Conservation (phyloP, 495 filamentous ascomycete species). For the Cryomyces minteri region DNA sequence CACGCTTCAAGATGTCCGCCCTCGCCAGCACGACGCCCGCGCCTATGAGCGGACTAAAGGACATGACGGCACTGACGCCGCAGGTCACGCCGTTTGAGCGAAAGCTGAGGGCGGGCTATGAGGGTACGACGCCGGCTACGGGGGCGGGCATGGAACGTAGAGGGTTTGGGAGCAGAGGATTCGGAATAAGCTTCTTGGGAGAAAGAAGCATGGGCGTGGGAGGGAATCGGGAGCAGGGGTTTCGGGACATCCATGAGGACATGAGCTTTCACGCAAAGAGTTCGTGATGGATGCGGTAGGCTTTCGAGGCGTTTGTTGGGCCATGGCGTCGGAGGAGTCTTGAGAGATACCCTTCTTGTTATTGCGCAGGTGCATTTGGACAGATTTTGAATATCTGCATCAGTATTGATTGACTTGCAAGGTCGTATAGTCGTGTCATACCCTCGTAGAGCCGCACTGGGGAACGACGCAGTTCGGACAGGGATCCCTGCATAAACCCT, state of each 20-base stretch:
- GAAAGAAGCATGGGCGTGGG: conserved; percentile 1
- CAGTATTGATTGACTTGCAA: not conserved
- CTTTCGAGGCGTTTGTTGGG: not conserved
- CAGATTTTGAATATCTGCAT: not conserved
- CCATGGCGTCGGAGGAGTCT: not conserved
- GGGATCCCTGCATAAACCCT: too few relatives aligned
- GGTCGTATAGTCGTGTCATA: too few relatives aligned
- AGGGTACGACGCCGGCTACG: not conserved
- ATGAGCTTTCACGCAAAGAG: not conserved
- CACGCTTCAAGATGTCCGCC: not conserved
- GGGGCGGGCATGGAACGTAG: not conserved
- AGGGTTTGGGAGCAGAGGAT: not conserved
- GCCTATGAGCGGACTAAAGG: not conserved
- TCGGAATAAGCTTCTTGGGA: not conserved
- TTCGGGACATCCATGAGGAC: conserved; percentile 4
- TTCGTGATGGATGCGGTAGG: not conserved
- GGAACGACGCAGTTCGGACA: too few relatives aligned
- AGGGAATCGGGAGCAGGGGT: not conserved
- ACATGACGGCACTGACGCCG: not conserved
- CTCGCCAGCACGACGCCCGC: not conserved
- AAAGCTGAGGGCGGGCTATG: conserved; percentile 13
- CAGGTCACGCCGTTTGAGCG: conserved; percentile 18
- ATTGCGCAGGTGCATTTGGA: not conserved
- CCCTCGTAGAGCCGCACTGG: too few relatives aligned
- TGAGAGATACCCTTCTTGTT: not conserved